phyloP scores from a whole-genome alignment of 176 grass and related monocot genomes.

The Oryza glaberrima region DNA sequence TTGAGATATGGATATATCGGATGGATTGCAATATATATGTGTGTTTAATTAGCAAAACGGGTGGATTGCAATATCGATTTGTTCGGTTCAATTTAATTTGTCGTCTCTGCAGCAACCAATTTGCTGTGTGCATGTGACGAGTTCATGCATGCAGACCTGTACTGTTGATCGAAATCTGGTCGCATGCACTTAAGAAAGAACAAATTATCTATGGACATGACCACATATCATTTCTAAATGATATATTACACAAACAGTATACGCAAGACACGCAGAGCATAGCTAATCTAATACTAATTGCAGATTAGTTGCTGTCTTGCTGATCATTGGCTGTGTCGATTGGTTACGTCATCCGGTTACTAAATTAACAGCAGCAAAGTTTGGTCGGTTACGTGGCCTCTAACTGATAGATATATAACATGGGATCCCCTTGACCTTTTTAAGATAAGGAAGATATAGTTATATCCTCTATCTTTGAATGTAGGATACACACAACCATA shows the following conservation, averaged over 20 bases:
- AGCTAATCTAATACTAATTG: neutral
- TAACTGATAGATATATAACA: neutral
- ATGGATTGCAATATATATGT: constrained; percentile 19
- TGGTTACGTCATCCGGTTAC: neutral
- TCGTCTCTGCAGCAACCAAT: neutral
- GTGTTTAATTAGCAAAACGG: constrained; percentile 4
- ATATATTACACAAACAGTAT: constrained; percentile 9
- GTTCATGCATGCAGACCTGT: neutral
- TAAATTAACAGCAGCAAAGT: neutral
- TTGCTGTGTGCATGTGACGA: neutral
- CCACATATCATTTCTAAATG: neutral
- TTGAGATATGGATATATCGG: neutral
- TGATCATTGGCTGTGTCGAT: constrained; percentile 4
- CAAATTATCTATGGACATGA: neutral
- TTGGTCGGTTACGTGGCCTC: neutral
- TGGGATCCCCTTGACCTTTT: too few species aligned
- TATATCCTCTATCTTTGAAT: too few species aligned
- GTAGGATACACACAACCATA: too few species aligned
- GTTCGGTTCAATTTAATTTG: neutral
- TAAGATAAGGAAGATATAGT: too few species aligned
- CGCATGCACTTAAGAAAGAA: neutral
- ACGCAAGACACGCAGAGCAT: neutral
- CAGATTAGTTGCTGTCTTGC: constrained; percentile 1
- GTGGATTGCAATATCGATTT: neutral
- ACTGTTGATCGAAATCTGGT: neutral